Evolutionary conservation across 2,329 filamentous ascomycete genomes (phyloP).

Genomic region (Hymenoscyphus repandus): DNA sequence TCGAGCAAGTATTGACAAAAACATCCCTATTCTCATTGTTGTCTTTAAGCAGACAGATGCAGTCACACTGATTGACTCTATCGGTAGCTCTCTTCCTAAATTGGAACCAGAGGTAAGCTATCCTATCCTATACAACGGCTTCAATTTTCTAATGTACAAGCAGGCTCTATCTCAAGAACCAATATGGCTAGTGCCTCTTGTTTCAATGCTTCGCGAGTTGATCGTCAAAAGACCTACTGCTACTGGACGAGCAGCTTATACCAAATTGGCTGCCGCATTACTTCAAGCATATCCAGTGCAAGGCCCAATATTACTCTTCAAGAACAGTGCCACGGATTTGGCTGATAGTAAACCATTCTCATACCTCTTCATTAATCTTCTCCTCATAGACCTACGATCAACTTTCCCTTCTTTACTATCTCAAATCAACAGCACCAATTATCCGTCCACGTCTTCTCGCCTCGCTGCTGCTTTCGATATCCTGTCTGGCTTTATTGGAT

Average conservation of each 20-base stretch:
- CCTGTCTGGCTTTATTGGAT: conserved; percentile 53
- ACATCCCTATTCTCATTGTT: conserved; percentile 43
- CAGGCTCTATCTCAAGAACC: conserved; percentile 46
- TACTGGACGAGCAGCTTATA: conserved; percentile 53
- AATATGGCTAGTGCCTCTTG: conserved; percentile 46
- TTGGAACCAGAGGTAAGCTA: conserved; percentile 42
- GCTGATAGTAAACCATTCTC: conserved; percentile 47
- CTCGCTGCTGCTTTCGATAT: conserved; percentile 58
- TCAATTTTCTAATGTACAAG: conserved; percentile 6
- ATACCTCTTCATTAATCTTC: conserved; percentile 58
- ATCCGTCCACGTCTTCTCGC: conserved; percentile 44
- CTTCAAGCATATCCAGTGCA: conserved; percentile 48
- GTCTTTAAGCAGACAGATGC: conserved; percentile 56
- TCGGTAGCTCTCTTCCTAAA: conserved; percentile 47
- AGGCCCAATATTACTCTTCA: conserved; percentile 48
- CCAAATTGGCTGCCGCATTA: conserved; percentile 51
- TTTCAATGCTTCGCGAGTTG: conserved; percentile 46
- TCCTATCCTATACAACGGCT: neutral
- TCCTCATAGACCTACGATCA: conserved; percentile 61
- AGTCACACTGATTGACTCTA: conserved; percentile 52
- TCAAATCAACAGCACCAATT: conserved; percentile 50
- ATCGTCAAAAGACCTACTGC: conserved; percentile 50
- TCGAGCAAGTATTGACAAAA: conserved; percentile 41
- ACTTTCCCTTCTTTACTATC: conserved; percentile 55
- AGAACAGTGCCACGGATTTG: conserved; percentile 29